Conservation (phyloP, 176 grass and related monocot species). For the Rhynchospora pubera region DNA sequence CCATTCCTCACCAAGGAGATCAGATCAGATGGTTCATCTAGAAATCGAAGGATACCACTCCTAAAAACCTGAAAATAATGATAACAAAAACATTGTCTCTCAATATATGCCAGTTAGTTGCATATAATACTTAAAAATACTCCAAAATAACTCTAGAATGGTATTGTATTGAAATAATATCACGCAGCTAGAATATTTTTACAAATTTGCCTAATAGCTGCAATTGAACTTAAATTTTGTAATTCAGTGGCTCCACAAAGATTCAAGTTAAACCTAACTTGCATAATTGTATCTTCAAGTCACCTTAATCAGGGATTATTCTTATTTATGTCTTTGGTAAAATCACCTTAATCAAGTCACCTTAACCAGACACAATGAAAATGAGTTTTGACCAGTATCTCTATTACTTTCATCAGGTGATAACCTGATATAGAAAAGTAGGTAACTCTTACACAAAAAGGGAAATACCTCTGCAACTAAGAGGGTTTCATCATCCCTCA, state of each 20-base stretch:
- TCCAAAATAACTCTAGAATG: not conserved
- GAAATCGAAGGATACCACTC: conserved; percentile 64
- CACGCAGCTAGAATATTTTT: not conserved
- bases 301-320: not conserved
- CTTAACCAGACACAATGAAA: not conserved
- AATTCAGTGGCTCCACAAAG: not conserved
- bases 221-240: not conserved
- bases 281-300: not conserved
- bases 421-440: not conserved
- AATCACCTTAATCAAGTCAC: too few relatives aligned
- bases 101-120: not conserved
- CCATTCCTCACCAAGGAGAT: conserved; percentile 81
- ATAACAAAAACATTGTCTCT: conserved; percentile 2
- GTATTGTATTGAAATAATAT: conserved; percentile 9
- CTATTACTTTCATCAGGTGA: not conserved
- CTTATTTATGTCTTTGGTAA: too few relatives aligned
- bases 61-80: conserved; percentile 68
- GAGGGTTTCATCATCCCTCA: conserved; percentile 70
- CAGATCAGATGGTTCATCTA: conserved; percentile 81
- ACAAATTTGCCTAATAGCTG: not conserved
- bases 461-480: conserved; percentile 64
- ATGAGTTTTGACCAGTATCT: not conserved
- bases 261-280: not conserved
- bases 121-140: not conserved
- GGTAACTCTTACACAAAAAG: not conserved